phyloP scores from a whole-genome alignment of 331 rosid genomes.

The Rosa hybrid region DNA sequence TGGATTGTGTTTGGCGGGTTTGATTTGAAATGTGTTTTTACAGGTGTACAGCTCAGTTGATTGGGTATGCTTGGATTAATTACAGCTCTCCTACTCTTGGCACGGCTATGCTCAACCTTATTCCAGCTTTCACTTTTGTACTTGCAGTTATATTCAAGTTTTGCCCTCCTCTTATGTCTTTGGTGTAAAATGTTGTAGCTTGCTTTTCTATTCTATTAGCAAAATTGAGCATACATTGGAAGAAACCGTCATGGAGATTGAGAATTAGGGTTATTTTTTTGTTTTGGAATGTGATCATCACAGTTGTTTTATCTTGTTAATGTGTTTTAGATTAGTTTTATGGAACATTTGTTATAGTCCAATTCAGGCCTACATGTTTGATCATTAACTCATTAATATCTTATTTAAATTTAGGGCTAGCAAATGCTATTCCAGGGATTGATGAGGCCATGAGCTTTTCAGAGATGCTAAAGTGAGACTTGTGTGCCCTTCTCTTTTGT shows the following conservation, averaged over 20 bases:
- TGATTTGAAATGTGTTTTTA: conserved; percentile 8
- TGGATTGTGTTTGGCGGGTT: conserved; percentile 11
- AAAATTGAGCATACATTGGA: background rate
- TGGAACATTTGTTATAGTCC: background rate
- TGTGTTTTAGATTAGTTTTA: background rate
- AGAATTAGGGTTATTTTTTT: background rate
- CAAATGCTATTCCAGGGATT: conserved; percentile 97
- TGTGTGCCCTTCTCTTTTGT: conserved; percentile 1
- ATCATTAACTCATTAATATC: too few species aligned
- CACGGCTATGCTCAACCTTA: conserved; percentile 67
- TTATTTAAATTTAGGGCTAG: conserved; percentile 30
- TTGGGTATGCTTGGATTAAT: conserved; percentile 69
- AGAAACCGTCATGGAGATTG: background rate
- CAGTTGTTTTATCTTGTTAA: background rate
- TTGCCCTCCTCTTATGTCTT: background rate
- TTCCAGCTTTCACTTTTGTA: conserved; percentile 71
- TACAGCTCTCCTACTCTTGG: conserved; percentile 73
- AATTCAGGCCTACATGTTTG: too few species aligned
- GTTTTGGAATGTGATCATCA: background rate
- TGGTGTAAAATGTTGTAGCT: background rate
- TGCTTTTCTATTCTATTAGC: background rate
- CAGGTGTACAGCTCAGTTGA: conserved; percentile 60
- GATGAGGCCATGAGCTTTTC: conserved; percentile 99
- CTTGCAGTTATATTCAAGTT: conserved; percentile 68
- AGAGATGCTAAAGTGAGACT: conserved; percentile 91